These are phyloP conservation scores for Senna tora DNA, from an alignment of 306 rosid species.

Conservation along the genomic window DNA sequence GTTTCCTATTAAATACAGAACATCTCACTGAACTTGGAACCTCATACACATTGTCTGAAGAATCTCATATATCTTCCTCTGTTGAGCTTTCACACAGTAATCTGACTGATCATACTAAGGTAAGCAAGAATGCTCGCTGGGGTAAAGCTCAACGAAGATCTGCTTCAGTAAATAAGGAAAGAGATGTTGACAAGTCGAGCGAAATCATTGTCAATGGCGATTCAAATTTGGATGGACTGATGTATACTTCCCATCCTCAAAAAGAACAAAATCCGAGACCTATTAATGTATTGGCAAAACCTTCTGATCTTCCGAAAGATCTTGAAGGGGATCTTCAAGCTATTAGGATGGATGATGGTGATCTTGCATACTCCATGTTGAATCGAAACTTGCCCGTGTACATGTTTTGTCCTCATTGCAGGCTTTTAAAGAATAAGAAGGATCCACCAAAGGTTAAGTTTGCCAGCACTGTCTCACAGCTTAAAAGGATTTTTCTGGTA, in stretches of 20 bases:
- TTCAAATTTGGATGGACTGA: conserved; percentile 42
- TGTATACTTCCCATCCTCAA: conserved; percentile 41
- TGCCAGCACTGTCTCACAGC: conserved; percentile 86
- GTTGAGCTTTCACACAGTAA: conserved; percentile 46
- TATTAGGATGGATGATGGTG: conserved; percentile 56
- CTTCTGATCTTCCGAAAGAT: conserved; percentile 48
- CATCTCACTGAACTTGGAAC: conserved; percentile 78
- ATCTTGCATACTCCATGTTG: conserved; percentile 71
- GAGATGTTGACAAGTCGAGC: conserved; percentile 54
- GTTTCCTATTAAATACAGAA: conserved; percentile 75
- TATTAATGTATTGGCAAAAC: conserved; percentile 39
- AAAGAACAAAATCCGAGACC: conserved; percentile 52
- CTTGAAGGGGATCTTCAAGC: conserved; percentile 59
- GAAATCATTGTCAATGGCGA: conserved; percentile 53
- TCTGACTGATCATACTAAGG: conserved; percentile 50
- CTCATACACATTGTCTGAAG: conserved; percentile 56
- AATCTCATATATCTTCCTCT: conserved; percentile 53
- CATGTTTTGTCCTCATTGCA: conserved; percentile 91
- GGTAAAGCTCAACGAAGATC: conserved; percentile 57
- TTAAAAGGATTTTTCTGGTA: conserved; percentile 89
- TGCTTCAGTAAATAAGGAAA: conserved; percentile 52
- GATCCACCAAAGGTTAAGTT: conserved; percentile 63
- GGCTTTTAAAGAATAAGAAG: conserved; percentile 61
- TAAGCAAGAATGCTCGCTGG: conserved; percentile 54
- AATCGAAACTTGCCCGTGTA: conserved; percentile 77